phyloP scores from a whole-genome alignment of 257 asterid species.

The Coffea canephora region DNA sequence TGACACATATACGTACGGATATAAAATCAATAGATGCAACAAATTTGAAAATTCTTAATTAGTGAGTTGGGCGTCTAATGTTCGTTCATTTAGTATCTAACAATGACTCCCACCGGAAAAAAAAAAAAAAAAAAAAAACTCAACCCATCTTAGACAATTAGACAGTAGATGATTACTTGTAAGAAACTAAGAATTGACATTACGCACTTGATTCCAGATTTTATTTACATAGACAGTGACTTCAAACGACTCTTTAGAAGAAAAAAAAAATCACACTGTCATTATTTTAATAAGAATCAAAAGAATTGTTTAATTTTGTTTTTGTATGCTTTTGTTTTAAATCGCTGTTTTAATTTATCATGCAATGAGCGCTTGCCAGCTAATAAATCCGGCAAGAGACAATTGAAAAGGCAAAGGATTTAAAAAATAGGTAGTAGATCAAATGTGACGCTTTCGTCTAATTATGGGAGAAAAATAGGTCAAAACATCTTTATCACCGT shows the following conservation, averaged over 20 bases:
- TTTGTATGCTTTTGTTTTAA: background rate
- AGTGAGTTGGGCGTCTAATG: background rate
- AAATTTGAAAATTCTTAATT: background rate
- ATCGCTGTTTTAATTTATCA: background rate
- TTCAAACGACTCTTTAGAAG: background rate
- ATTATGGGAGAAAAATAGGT: background rate
- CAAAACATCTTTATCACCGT: constrained; percentile 31
- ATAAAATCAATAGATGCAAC: too few relatives aligned
- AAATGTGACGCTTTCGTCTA: background rate
- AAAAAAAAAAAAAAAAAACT: background rate
- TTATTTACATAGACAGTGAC: background rate
- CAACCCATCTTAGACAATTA: too few relatives aligned
- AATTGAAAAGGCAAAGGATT: background rate
- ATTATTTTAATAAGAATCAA: background rate
- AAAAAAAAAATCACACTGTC: background rate
- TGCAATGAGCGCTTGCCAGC: background rate
- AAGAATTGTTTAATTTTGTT: background rate
- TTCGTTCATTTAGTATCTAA: background rate
- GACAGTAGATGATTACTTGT: background rate
- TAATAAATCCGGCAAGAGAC: background rate
- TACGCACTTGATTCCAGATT: too few relatives aligned
- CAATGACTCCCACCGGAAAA: background rate
- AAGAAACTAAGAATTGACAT: background rate
- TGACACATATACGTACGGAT: too few relatives aligned
- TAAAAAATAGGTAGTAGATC: background rate